Percentiles rank a stretch among this genome's conserved stretches.
These are phyloP conservation scores for Escallonia rubra DNA, from an alignment of 129 eudicot genomes.

Conservation along the genomic window DNA sequence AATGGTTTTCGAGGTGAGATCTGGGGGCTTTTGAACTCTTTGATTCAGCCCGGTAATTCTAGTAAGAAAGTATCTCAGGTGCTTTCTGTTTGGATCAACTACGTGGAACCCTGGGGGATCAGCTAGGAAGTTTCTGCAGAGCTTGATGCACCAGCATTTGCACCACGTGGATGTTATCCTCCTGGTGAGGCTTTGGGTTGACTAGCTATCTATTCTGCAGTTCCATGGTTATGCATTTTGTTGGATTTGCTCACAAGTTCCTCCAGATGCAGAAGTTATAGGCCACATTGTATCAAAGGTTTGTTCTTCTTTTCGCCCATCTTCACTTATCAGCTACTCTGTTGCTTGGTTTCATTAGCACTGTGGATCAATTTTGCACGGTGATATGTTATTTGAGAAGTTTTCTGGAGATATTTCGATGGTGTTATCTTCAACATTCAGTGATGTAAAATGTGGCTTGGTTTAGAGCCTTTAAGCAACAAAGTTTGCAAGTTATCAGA, in stretches of 20 bases:
- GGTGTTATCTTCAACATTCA: no score
- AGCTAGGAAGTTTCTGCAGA: constrained; percentile 55
- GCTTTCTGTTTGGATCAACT: constrained; percentile 74
- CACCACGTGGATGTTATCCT: constrained; percentile 42
- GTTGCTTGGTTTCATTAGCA: background rate
- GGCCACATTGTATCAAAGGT: constrained; percentile 89
- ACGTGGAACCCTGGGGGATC: constrained; percentile 78
- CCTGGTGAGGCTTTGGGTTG: constrained; percentile 85
- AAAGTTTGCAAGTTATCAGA: no score
- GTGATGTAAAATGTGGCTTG: no score
- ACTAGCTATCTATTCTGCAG: constrained; percentile 81
- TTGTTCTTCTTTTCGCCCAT: constrained; percentile 16
- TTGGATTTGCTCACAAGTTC: constrained; percentile 95
- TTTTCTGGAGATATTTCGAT: no score
- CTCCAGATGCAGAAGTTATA: constrained; percentile 71
- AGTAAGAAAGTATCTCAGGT: constrained; percentile 79
- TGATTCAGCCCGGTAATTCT: constrained; percentile 77
- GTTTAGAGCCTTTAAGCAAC: no score
- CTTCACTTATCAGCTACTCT: background rate
- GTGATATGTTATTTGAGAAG: no score
- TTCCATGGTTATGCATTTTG: constrained; percentile 90
- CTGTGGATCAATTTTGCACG: no score
- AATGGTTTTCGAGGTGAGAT: constrained; percentile 17
- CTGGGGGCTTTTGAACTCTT: constrained; percentile 60
- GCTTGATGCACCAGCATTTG: constrained; percentile 31